Evolutionary conservation across 495 filamentous ascomycete species (phyloP).

Genomic region (Penicillium steckii): DNA sequence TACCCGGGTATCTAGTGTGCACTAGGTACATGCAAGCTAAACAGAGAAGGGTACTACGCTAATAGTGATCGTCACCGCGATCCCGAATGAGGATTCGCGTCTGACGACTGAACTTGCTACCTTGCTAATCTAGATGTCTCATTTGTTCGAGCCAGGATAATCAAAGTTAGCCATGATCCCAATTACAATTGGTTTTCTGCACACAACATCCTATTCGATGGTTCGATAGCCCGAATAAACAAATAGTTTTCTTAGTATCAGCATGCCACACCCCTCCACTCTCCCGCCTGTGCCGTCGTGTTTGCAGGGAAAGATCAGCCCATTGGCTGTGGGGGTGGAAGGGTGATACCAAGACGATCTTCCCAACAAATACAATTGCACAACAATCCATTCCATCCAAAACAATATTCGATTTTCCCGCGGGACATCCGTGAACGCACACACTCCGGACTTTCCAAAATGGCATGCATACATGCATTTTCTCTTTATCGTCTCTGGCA

Average conservation of each 20-base stretch:
- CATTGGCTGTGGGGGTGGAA: not conserved
- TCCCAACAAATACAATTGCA: too few relatives aligned
- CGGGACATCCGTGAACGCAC: not conserved
- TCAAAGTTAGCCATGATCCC: not conserved
- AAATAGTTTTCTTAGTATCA: slow-evolving; percentile 3
- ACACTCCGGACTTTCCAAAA: not conserved
- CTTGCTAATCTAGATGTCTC: not conserved
- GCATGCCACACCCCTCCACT: not conserved
- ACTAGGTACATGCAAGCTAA: too few relatives aligned
- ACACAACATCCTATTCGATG: not conserved
- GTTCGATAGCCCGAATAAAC: not conserved
- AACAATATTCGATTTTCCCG: not conserved
- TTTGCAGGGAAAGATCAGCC: not conserved
- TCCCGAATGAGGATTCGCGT: not conserved
- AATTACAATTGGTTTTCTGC: not conserved
- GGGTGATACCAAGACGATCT: too few relatives aligned
- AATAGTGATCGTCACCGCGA: slow-evolving; percentile 5
- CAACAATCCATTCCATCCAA: not conserved
- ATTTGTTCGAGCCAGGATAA: not conserved
- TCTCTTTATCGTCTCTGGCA: not conserved
- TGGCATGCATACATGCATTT: not conserved
- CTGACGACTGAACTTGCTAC: not conserved
- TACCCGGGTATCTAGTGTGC: too few relatives aligned
- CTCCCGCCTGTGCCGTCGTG: not conserved
- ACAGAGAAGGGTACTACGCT: slow-evolving; percentile 3